These are phyloP conservation scores for Zopfia rhizophila DNA, from an alignment of 2,329 filamentous ascomycete species.

Conservation along the genomic window DNA sequence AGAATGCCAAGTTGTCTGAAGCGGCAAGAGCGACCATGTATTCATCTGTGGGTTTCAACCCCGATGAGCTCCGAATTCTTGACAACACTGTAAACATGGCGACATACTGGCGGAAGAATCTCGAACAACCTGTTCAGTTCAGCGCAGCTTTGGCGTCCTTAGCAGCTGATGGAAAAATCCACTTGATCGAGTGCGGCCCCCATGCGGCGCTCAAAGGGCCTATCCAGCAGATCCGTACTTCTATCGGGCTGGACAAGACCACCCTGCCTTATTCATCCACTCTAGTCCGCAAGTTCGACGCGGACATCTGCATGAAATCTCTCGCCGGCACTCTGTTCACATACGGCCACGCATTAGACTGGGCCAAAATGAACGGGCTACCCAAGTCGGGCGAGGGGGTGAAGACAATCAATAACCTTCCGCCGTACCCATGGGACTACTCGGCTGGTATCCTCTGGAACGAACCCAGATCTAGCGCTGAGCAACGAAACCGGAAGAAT, in stretches of 20 bases:
- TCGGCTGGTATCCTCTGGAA: constrained; percentile 14
- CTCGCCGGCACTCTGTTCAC: no score
- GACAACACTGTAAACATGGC: no score
- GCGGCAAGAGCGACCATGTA: no score
- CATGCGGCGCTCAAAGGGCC: constrained; percentile 20
- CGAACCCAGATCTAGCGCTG: constrained; percentile 16
- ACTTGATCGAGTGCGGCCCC: constrained; percentile 21
- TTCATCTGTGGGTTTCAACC: background rate
- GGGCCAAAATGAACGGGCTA: constrained; percentile 2
- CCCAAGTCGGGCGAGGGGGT: background rate
- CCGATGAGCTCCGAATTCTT: no score
- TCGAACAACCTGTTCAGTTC: background rate
- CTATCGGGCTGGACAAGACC: constrained; percentile 8
- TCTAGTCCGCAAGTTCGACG: no score
- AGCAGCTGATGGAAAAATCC: no score
- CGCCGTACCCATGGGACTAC: constrained; percentile 14
- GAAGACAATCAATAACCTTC: constrained; percentile 1
- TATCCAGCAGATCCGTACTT: constrained; percentile 20
- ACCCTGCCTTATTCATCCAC: no score
- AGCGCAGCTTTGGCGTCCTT: background rate
- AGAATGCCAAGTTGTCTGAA: background rate
- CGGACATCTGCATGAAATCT: no score
- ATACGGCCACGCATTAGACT: constrained; percentile 7
- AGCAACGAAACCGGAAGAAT: constrained; percentile 10
- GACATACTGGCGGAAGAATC: constrained; percentile 6